Conservation (phyloP, 371 early-diverging fungal genomes). For the Mortierella sp. region DNA sequence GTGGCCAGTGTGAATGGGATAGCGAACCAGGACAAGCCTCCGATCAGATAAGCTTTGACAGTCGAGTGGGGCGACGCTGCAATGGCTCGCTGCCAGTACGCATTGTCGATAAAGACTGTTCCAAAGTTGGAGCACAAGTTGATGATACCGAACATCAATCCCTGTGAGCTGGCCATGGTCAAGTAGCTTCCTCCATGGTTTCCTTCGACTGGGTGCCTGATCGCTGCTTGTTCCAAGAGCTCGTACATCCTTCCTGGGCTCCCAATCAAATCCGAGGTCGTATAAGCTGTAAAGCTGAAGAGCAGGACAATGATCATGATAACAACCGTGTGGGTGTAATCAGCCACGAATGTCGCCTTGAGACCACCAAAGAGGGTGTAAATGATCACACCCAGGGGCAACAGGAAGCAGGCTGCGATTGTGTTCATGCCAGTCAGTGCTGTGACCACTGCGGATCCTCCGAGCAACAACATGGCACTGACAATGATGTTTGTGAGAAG, state of each 20-base stretch:
- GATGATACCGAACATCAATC: conserved; percentile 75
- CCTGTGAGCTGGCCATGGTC: conserved; percentile 73
- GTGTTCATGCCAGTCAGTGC: conserved; percentile 75
- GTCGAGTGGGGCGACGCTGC: conserved; percentile 73
- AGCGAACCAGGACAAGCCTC: conserved; percentile 77
- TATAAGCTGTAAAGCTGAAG: conserved; percentile 73
- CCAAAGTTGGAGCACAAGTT: conserved; percentile 81
- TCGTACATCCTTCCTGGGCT: conserved; percentile 74
- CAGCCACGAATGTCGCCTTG: conserved; percentile 78
- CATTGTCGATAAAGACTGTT: conserved; percentile 78
- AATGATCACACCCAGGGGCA: conserved; percentile 74
- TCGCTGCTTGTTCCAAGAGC: conserved; percentile 61
- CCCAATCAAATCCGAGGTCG: conserved; percentile 67
- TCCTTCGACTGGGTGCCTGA: conserved; percentile 61
- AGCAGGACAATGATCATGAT: conserved; percentile 73
- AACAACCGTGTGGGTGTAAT: conserved; percentile 75
- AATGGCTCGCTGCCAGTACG: conserved; percentile 79
- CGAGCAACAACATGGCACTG: conserved; percentile 75
- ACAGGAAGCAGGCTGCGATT: conserved; percentile 71
- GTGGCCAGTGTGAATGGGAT: conserved; percentile 79
- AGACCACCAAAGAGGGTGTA: conserved; percentile 77
- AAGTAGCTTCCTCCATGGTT: conserved; percentile 72
- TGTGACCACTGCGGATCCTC: conserved; percentile 74
- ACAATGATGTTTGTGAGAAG: conserved; percentile 71
- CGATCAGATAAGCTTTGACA: conserved; percentile 74